Evolutionary conservation across 2,329 filamentous ascomycete genomes (phyloP), one percentile per base, ranked within the genome.

Genomic region (Epichloe gansuensis): DNA sequence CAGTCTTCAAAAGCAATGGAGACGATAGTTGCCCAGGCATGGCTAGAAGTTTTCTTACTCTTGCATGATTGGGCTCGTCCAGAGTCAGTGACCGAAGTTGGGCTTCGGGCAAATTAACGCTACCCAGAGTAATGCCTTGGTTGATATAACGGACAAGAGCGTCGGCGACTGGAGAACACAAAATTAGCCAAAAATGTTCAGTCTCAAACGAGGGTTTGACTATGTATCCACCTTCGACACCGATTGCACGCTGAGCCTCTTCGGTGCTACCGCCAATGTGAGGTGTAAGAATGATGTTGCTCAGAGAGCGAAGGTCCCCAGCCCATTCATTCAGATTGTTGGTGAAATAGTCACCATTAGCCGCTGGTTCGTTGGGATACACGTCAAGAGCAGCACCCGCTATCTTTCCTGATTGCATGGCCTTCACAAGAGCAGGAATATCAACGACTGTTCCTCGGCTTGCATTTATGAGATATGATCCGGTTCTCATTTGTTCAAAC

Each of bases 211-310:
- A n/a, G 40, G 7, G 9, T 23, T 44, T 17, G 39, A 35, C 65
- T 52, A 25, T 34, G 36, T n/a, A 17, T 42, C 36, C 68, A 78
- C 78, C 78, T 75, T 98, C 93, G 43, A 94, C 78, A 60, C 93
- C 93, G 66, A 98, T 98, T 15, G 93, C 91, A 53, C 87, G 84
- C 72, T 98, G 93, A 5, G 93, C 93, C 71, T 98, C 93, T 71
- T 98, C 93, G 0, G 93, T 98, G 69, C 89, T 95, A 52, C 93
- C 93, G 61, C 93, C 93, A 64, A 98, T 97, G 68, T 98, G 93
- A 23, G 93, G 93, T 1, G 91, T 95, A 48, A 98, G 76, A 60
- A 98, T 95, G 59, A 98, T 75, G 72, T 98, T 98, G 71, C 84
- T 93, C 54, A 97, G 74, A 50, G 78, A 78, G 51, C 88, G 82